Evolutionary conservation across 345 rosid genomes (phyloP).

Genomic region (Linum lewisii): DNA sequence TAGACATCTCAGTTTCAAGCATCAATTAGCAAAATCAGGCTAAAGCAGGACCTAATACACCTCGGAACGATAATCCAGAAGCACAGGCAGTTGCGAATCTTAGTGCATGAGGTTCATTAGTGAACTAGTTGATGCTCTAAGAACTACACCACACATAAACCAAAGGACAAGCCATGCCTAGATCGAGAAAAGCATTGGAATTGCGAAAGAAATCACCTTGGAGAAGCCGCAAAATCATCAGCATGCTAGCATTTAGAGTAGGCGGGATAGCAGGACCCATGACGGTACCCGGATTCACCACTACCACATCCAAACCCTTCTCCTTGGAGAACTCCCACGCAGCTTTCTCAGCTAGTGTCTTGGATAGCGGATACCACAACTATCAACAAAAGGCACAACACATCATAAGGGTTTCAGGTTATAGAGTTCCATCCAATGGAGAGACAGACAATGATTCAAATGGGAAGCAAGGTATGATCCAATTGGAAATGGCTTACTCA

Average conservation of each 20-base stretch:
- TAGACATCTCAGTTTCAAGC: neutral
- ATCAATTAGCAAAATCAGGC: neutral
- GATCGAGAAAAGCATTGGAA: neutral
- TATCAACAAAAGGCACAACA: constrained; percentile 15
- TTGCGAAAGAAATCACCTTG: constrained; percentile 32
- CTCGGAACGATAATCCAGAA: neutral
- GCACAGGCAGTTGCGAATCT: neutral
- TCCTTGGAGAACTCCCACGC: constrained; percentile 80
- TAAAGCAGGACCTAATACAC: neutral
- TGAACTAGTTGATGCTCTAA: neutral
- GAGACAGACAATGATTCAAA: neutral
- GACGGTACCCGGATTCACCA: constrained; percentile 86
- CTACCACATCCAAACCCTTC: constrained; percentile 77
- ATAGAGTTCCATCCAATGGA: neutral
- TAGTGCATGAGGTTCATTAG: neutral
- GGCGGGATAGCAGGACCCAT: constrained; percentile 84
- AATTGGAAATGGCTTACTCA: neutral
- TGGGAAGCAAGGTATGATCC: neutral
- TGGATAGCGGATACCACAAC: constrained; percentile 86
- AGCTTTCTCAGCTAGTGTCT: constrained; percentile 84
- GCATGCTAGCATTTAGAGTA: constrained; percentile 69
- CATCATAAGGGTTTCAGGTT: neutral
- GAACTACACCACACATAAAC: neutral
- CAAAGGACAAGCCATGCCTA: too few relatives aligned
- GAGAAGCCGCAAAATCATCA: constrained; percentile 61